phyloP scores from a whole-genome alignment of 352 stramenopile species.

The Globisporangium nodosum region DNA sequence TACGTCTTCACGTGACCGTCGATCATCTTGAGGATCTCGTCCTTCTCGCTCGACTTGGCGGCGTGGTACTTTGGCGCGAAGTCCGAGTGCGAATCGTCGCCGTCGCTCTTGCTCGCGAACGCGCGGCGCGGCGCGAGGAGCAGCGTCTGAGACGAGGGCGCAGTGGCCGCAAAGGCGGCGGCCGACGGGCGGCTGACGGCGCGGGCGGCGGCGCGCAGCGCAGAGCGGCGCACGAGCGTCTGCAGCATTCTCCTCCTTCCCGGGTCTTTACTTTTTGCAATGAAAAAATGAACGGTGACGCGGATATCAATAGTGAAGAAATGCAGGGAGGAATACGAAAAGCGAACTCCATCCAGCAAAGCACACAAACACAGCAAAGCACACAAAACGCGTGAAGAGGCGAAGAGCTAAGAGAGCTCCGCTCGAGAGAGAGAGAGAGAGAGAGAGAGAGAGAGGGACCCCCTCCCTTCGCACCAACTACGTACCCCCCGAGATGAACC shows the following conservation, averaged over 20 bases:
- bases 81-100: slow-evolving; percentile 77
- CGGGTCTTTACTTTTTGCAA: too few relatives aligned
- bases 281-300: too few relatives aligned
- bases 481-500: slow-evolving; percentile 21
- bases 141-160: slow-evolving; percentile 1
- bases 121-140: slow-evolving; percentile 16
- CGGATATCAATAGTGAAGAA: too few relatives aligned
- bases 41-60: slow-evolving; percentile 78
- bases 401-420: too few relatives aligned
- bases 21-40: slow-evolving; percentile 89
- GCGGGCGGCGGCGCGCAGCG: slow-evolving; percentile 13
- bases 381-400: too few relatives aligned
- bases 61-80: slow-evolving; percentile 87
- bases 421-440: too few relatives aligned
- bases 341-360: too few relatives aligned
- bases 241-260: slow-evolving; percentile 25
- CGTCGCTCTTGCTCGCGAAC: slow-evolving; percentile 36
- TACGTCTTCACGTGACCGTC: slow-evolving; percentile 88
- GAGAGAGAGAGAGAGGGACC: not conserved
- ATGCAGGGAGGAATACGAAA: too few relatives aligned
- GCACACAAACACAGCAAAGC: too few relatives aligned
- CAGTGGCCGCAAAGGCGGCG: not conserved
- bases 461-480: not conserved
- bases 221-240: slow-evolving; percentile 29
- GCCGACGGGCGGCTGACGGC: not conserved